Conservation (phyloP, 495 filamentous ascomycete genomes). For the Glonium stellatum region DNA sequence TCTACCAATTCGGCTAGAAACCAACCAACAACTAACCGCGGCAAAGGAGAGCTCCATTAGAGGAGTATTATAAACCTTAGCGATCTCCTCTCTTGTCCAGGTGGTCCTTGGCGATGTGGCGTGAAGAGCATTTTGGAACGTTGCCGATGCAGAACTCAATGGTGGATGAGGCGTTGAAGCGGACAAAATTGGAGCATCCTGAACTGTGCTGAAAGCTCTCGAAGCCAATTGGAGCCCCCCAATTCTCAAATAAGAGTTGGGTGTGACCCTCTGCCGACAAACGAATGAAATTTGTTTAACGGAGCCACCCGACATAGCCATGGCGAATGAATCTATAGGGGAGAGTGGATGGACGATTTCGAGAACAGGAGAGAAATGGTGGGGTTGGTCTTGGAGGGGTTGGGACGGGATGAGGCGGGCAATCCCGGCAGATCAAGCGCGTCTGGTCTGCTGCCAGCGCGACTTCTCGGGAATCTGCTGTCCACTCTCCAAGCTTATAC, state of each 20-base stretch:
- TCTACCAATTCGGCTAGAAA: neutral
- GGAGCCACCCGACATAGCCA: neutral
- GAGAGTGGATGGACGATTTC: neutral
- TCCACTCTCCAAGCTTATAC: neutral
- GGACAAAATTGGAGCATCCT: neutral
- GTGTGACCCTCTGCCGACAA: neutral
- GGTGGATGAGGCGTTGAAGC: neutral
- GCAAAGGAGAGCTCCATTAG: constrained; percentile 69
- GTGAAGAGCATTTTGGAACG: constrained; percentile 47
- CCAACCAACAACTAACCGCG: constrained; percentile 48
- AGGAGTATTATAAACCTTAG: constrained; percentile 67
- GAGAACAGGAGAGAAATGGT: neutral
- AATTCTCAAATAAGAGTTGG: neutral
- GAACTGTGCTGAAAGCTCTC: constrained; percentile 1
- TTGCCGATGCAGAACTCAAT: constrained; percentile 1
- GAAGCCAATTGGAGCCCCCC: neutral
- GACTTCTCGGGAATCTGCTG: too few species aligned
- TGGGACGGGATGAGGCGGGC: neutral
- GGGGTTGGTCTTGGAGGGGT: neutral
- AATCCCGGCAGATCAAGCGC: neutral
- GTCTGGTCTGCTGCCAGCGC: neutral
- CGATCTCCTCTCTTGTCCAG: constrained; percentile 74
- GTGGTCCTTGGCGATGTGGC: constrained; percentile 54
- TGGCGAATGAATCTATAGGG: neutral
- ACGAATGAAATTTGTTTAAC: neutral